Percentiles rank a stretch among this genome's conserved stretches.
phyloP scores from a whole-genome alignment of 352 stramenopile genomes.

The Peronospora tabacina region DNA sequence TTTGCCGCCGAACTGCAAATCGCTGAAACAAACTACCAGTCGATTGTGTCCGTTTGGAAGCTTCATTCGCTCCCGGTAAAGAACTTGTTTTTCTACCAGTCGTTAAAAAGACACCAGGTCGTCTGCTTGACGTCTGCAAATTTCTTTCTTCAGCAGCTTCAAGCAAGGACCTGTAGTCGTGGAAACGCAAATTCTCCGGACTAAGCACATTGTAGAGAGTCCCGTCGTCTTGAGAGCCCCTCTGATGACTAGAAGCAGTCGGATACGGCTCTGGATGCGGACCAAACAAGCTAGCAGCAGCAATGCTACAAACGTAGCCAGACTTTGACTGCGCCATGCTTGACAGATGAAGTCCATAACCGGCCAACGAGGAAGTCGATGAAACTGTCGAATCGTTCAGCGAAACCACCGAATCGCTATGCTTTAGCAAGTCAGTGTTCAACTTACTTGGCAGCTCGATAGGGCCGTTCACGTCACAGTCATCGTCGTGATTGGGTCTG shows the following conservation, averaged over 20 bases:
- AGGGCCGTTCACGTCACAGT: constrained; percentile 27
- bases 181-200: constrained; percentile 32
- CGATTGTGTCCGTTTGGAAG: constrained; percentile 16
- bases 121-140: constrained; percentile 9
- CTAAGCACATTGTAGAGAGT: constrained; percentile 29
- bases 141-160: constrained; percentile 23
- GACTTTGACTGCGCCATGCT: constrained; percentile 32
- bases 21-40: constrained; percentile 29
- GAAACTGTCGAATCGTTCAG: constrained; percentile 43
- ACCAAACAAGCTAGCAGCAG: constrained; percentile 27
- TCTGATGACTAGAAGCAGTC: constrained; percentile 20
- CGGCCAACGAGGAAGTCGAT: constrained; percentile 36
- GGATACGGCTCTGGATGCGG: constrained; percentile 31
- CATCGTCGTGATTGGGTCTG: constrained; percentile 12
- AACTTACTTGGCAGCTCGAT: constrained; percentile 3
- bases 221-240: constrained; percentile 8
- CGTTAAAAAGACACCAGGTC: constrained; percentile 22
- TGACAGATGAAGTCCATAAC: constrained; percentile 34
- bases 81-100: constrained; percentile 16
- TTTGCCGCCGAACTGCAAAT: constrained; percentile 28
- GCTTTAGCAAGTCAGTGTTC: constrained; percentile 24
- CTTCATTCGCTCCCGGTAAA: constrained; percentile 29
- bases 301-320: constrained; percentile 23
- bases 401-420: constrained; percentile 32
- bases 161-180: constrained; percentile 31